Evolutionary conservation across 768 basidiomycete genomes (phyloP).

Genomic region (Hortiboletus campestris): DNA sequence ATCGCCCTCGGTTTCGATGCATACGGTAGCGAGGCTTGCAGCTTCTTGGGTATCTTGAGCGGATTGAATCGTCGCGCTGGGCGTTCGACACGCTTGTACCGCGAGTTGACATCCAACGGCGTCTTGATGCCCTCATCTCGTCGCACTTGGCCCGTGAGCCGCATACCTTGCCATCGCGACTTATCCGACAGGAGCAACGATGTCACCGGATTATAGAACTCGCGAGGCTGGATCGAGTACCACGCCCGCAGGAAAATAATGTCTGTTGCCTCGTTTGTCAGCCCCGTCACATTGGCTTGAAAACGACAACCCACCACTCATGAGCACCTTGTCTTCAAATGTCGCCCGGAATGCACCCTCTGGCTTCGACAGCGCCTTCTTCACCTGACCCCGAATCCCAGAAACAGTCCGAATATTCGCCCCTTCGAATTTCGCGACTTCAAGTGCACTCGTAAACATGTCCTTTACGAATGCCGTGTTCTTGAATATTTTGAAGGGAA

Average conservation of each 20-base stretch:
- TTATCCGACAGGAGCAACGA: conserved; percentile 85
- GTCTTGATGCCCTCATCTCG: conserved; percentile 83
- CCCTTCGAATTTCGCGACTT: conserved; percentile 98
- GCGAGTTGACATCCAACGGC: conserved; percentile 78
- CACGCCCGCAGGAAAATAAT: conserved; percentile 94
- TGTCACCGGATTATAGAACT: conserved; percentile 96
- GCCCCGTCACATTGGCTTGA: background rate
- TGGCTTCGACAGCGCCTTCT: conserved; percentile 93
- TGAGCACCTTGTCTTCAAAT: conserved; percentile 96
- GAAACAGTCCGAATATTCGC: conserved; percentile 95
- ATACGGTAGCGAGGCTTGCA: conserved; percentile 90
- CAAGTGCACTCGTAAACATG: conserved; percentile 92
- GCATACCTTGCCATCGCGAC: conserved; percentile 88
- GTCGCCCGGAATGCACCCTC: conserved; percentile 95
- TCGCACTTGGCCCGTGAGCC: conserved; percentile 89
- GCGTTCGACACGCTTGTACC: conserved; percentile 82
- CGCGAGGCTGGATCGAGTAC: conserved; percentile 93
- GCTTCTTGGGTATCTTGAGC: conserved; percentile 80
- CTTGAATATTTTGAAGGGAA: conserved; percentile 97
- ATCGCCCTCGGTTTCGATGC: conserved; percentile 89
- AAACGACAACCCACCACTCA: conserved; percentile 71
- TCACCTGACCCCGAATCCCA: conserved; percentile 94
- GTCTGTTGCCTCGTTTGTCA: conserved; percentile 46
- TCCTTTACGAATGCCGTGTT: conserved; percentile 98
- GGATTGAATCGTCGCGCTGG: conserved; percentile 85